These are phyloP conservation scores for Elongisporangium prolatum DNA, from an alignment of 352 stramenopile species.

Conservation along the genomic window DNA sequence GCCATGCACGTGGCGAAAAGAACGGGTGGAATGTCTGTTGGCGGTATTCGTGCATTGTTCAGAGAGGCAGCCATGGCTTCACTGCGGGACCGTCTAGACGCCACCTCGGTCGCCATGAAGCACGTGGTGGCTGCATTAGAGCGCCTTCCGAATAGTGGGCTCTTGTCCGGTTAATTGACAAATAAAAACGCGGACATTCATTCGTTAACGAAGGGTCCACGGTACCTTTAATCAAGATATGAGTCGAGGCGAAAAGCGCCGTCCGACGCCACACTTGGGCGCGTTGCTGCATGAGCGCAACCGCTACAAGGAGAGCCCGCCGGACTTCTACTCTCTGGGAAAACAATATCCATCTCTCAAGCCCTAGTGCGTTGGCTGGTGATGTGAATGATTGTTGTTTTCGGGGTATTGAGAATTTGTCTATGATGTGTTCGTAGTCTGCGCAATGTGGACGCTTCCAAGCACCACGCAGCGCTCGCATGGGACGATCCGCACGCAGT, in stretches of 20 bases:
- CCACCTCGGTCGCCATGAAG: slow-evolving; percentile 30
- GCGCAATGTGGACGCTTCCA: slow-evolving; percentile 51
- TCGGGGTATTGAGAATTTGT: slow-evolving; percentile 1
- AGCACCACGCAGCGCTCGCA: slow-evolving; percentile 46
- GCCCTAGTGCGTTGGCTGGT: slow-evolving; percentile 44
- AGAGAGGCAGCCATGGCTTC: slow-evolving; percentile 74
- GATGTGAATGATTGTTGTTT: too few species aligned
- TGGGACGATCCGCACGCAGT: slow-evolving; percentile 80
- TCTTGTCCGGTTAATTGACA: background rate
- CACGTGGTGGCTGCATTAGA: slow-evolving; percentile 22
- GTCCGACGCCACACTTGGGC: slow-evolving; percentile 56
- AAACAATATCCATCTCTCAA: slow-evolving; percentile 50
- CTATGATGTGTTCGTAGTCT: slow-evolving; percentile 28
- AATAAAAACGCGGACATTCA: background rate
- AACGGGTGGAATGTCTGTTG: slow-evolving; percentile 48
- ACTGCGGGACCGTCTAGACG: slow-evolving; percentile 55
- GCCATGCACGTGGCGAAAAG: slow-evolving; percentile 43
- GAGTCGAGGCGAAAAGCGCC: slow-evolving; percentile 37
- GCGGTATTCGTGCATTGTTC: slow-evolving; percentile 59
- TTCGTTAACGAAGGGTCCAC: background rate
- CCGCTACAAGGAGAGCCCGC: slow-evolving; percentile 57
- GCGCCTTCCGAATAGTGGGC: background rate
- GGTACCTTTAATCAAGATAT: background rate
- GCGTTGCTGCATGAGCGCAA: slow-evolving; percentile 67
- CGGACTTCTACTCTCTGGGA: slow-evolving; percentile 78